Conservation (phyloP, 1,139 yeast genomes). For the Barnettozyma hawaiiensis region DNA sequence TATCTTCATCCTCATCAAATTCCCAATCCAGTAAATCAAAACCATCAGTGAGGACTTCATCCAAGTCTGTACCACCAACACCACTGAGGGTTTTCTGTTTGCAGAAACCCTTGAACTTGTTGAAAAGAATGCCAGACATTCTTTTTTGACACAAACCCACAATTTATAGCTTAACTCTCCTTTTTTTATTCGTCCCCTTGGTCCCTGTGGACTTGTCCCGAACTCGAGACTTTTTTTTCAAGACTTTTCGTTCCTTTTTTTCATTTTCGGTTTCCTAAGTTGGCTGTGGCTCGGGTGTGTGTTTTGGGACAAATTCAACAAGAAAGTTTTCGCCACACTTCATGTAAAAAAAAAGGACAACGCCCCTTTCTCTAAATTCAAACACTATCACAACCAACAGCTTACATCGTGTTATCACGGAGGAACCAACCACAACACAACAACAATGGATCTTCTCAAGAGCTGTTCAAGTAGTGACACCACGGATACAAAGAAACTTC, state of each 20-base stretch:
- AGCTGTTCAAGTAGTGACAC: conserved; percentile 1
- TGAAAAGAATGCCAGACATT: conserved; percentile 18
- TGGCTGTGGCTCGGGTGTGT: background rate
- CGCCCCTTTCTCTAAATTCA: background rate
- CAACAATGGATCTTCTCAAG: conserved; percentile 7
- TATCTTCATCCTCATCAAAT: conserved; percentile 5
- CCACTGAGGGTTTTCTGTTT: conserved; percentile 13
- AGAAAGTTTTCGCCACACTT: background rate
- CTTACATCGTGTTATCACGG: background rate
- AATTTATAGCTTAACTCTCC: too few relatives aligned
- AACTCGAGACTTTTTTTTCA: background rate
- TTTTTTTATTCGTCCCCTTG: background rate
- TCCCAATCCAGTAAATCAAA: conserved; percentile 31
- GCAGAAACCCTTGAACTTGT: conserved; percentile 22
- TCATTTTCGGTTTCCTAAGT: background rate
- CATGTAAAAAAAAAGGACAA: background rate
- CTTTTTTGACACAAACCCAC: background rate
- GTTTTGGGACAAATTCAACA: background rate
- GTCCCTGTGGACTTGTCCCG: too few relatives aligned
- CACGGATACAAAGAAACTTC: background rate
- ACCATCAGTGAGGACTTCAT: conserved; percentile 27
- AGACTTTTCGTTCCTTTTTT: background rate
- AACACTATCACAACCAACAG: background rate
- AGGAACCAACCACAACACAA: too few relatives aligned
- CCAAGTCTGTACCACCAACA: background rate